A percentile compares a stretch with the other conserved stretches of the same genome.
Evolutionary conservation across 106 monocot genomes (phyloP).

Genomic region (Dendrobium nobile): DNA sequence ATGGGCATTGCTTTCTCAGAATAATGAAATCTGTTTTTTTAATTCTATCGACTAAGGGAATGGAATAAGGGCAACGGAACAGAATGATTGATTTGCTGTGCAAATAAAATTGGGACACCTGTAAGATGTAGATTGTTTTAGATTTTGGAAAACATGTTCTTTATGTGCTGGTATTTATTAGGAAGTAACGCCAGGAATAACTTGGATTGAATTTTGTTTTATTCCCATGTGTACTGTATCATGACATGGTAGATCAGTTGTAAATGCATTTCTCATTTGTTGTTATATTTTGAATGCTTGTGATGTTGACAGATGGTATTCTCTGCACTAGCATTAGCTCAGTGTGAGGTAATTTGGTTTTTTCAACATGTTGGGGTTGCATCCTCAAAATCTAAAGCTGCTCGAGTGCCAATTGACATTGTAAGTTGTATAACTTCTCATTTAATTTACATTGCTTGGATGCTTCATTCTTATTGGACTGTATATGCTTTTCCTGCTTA

Average conservation of each 20-base stretch:
- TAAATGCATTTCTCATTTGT: neutral
- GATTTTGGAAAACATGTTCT: neutral
- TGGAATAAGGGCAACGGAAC: too few species aligned
- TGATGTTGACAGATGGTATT: conserved; percentile 86
- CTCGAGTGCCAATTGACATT: conserved; percentile 54
- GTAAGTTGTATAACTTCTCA: conserved; percentile 40
- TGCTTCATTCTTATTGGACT: neutral
- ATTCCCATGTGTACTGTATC: neutral
- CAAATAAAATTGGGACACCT: too few species aligned
- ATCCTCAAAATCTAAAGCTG: conserved; percentile 61
- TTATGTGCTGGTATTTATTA: neutral
- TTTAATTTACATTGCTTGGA: neutral
- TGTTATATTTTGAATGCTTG: neutral
- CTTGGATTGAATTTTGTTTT: conserved; percentile 2
- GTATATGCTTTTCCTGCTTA: conserved; percentile 2
- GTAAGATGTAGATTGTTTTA: too few species aligned
- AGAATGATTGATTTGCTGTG: too few species aligned
- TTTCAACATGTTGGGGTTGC: conserved; percentile 84
- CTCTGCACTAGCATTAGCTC: conserved; percentile 93
- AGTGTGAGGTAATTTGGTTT: conserved; percentile 88
- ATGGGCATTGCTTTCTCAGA: too few species aligned
- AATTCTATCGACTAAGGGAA: too few species aligned
- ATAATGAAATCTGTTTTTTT: too few species aligned
- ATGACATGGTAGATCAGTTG: neutral
- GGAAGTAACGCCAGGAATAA: neutral